Evolutionary conservation across 169 alveolate species (phyloP), one percentile per base, ranked within the genome.

Genomic region (Eimeria brunetti): DNA sequence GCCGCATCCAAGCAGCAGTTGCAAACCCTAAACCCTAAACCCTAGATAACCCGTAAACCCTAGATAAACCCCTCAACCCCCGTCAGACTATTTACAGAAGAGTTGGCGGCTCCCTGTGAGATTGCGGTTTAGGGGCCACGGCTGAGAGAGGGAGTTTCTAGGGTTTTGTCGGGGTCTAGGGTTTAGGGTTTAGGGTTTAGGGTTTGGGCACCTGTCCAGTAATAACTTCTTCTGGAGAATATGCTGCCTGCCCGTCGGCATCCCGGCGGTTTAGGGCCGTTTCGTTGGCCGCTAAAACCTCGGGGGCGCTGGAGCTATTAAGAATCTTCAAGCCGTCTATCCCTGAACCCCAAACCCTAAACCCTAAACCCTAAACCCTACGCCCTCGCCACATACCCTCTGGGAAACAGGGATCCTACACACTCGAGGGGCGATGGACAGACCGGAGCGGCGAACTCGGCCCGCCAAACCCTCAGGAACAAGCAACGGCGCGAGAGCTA

Each of bases 271-370:
- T 97, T 97, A 98, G 92, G 88, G 98, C 99, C 14, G 93, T 97
- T 46, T 86, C 89, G 94, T 98, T 98, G 20, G 97, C 64, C 86
- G 96, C 97, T 96, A 97, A 95, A 14, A 98, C 95, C 88, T 97
- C 97, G 24, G 99, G 99, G 98, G 98, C 97, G 1, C 98, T 96
- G 64, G 97, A 96, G 30, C 98, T 98, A 97, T 98, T 97, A 88
- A 98, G 98, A 62, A 98, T 88, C 91, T 96, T 97, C 51, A 97
- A 84, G n/a, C 97, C 97, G 51, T 94, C 98, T 16, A 97, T 95
- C 83, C 83, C 83, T 73, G 30, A 73, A 73, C 83, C 83, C 51
- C 53, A 73, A 38, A 33, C 83, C 56, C 83, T 73, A 73, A 73
- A 73, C 83, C 83, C 83, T 73, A 73, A 69, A 16, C 80, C 80